phyloP scores from a whole-genome alignment of 129 eudicot species.

The Arctium minus region DNA sequence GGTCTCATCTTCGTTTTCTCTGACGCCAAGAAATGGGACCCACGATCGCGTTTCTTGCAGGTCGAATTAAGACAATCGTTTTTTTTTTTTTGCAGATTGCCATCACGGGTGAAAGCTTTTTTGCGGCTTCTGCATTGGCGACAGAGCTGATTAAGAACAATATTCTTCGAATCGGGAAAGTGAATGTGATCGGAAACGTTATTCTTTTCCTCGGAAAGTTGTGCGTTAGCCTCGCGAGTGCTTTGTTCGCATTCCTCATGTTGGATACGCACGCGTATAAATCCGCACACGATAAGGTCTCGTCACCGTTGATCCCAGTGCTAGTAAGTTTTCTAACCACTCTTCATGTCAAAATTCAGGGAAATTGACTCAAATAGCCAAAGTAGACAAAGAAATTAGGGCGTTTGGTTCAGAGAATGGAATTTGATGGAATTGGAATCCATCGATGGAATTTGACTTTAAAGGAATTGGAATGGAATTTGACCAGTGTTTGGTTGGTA shows the following conservation, averaged over 20 bases:
- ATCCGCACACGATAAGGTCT: constrained; percentile 78
- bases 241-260: constrained; percentile 84
- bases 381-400: too few species aligned
- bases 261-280: constrained; percentile 74
- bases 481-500: too few species aligned
- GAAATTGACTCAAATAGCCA: too few species aligned
- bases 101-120: constrained; percentile 85
- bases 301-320: constrained; percentile 91
- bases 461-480: too few species aligned
- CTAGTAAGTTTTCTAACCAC: constrained; percentile 49
- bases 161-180: constrained; percentile 90
- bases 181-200: constrained; percentile 91
- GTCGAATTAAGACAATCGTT: background rate
- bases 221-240: constrained; percentile 86
- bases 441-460: too few species aligned
- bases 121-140: constrained; percentile 84
- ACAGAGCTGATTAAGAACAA: constrained; percentile 83
- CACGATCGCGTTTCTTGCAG: background rate
- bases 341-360: background rate
- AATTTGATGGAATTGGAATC: too few species aligned
- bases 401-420: too few species aligned
- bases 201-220: constrained; percentile 87
- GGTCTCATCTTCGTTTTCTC: background rate
- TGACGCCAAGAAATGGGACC: background rate
- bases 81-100: constrained; percentile 55